Percentiles rank a stretch among this genome's conserved stretches.
These are phyloP conservation scores for Aquilaria malaccensis DNA, from an alignment of 345 rosid species.

Conservation along the genomic window DNA sequence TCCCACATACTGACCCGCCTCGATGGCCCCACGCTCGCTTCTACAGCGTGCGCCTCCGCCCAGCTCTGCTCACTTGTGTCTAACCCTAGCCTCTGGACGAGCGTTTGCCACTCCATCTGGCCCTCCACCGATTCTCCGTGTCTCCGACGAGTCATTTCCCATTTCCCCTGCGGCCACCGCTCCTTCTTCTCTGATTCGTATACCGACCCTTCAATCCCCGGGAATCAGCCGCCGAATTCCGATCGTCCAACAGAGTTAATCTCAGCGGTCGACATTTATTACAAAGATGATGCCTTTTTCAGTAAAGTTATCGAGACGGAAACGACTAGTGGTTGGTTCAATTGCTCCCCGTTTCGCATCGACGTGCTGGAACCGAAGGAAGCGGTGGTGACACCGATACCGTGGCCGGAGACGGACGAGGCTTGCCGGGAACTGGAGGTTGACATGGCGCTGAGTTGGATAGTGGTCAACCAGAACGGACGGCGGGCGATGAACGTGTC, in stretches of 20 bases:
- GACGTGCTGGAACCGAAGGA: constrained; percentile 58
- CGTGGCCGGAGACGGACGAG: constrained; percentile 29
- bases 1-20: constrained; percentile 55
- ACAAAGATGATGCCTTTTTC: constrained; percentile 28
- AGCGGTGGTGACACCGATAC: constrained; percentile 36
- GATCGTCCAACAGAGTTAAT: constrained; percentile 27
- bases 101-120: constrained; percentile 51
- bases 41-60: constrained; percentile 41
- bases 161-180: constrained; percentile 40
- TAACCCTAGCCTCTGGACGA: constrained; percentile 36
- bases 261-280: constrained; percentile 56
- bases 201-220: constrained; percentile 9
- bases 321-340: constrained; percentile 55
- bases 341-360: constrained; percentile 60
- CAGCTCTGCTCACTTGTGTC: constrained; percentile 42
- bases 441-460: constrained; percentile 57
- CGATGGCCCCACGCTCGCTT: constrained; percentile 56
- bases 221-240: constrained; percentile 10
- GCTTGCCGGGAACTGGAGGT: constrained; percentile 26
- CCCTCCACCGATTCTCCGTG: constrained; percentile 47
- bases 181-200: constrained; percentile 53
- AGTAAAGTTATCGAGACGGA: constrained; percentile 45
- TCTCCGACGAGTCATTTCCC: constrained; percentile 24
- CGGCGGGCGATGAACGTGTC: constrained; percentile 50
- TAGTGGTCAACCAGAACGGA: constrained; percentile 42